Conservation (phyloP, 352 stramenopile genomes). For the Phytopythium mirpurense region DNA sequence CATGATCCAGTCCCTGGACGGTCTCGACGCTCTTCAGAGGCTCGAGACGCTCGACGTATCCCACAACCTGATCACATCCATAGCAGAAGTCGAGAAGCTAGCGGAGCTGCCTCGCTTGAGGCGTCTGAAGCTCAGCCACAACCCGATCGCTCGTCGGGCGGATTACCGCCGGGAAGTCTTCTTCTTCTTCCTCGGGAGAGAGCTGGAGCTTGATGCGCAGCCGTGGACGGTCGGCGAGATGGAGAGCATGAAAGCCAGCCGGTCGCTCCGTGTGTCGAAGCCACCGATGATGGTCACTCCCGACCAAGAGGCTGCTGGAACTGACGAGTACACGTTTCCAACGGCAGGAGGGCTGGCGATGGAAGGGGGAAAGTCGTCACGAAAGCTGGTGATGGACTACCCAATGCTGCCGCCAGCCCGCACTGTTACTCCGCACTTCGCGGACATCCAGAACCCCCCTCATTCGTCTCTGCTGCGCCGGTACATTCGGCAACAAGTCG, state of each 20-base stretch:
- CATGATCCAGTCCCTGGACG: slow-evolving; percentile 43
- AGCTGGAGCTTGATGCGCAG: slow-evolving; percentile 56
- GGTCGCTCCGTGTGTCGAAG: slow-evolving; percentile 31
- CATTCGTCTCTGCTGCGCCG: slow-evolving; percentile 25
- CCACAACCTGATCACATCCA: slow-evolving; percentile 50
- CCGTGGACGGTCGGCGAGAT: slow-evolving; percentile 59
- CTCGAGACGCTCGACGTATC: slow-evolving; percentile 67
- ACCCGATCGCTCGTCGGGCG: slow-evolving; percentile 58
- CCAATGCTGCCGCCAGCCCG: slow-evolving; percentile 19
- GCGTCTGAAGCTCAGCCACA: slow-evolving; percentile 59
- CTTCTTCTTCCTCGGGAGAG: slow-evolving; percentile 75
- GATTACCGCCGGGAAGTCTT: slow-evolving; percentile 80
- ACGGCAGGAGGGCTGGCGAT: slow-evolving; percentile 13
- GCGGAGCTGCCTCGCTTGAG: slow-evolving; percentile 30
- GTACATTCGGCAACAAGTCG: slow-evolving; percentile 11
- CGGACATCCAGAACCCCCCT: slow-evolving; percentile 41
- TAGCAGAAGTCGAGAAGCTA: slow-evolving; percentile 55
- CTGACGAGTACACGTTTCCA: slow-evolving; percentile 12
- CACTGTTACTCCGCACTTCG: slow-evolving; percentile 24
- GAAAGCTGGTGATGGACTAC: slow-evolving; percentile 41
- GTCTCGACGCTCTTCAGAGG: slow-evolving; percentile 34
- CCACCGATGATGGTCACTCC: background rate
- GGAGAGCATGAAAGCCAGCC: slow-evolving; percentile 64
- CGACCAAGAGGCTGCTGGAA: slow-evolving; percentile 13
- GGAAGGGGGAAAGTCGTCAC: slow-evolving; percentile 6